Base-by-base conservation (phyloP, 106 monocot genomes). In the Apostasia ramifera region DNA sequence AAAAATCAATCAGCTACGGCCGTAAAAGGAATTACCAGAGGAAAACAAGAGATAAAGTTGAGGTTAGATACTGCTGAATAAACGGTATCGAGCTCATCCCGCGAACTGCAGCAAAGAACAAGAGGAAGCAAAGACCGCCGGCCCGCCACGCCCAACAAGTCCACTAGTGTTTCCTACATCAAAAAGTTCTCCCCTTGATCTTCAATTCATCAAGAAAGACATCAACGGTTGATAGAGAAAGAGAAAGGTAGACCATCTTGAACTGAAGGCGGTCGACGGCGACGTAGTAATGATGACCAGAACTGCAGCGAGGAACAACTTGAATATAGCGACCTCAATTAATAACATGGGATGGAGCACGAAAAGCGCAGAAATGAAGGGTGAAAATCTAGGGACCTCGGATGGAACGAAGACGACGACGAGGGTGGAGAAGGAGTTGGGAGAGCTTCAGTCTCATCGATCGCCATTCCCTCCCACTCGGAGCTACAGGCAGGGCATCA, bases 1-100 rank as follows among this genome's bases (percentile, higher is more conserved):
- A 50, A 50, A 5, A 4, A 50, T 50, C 4, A 50, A 50, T 50
- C 50, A 4, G 8, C 6, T 8, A 5, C 50, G 6, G 4, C 8
- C 8, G 4, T 50, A 50, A 50, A 50, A 50, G 4, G 4, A 41
- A 50, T 55, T 72, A 99, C 98, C 87, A 99, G 77, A 7, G 84
- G 77, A 3, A 83, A 93, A 38, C 87, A 70, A 37, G 98, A 85
- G 70, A 99, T 78, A 72, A 86, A 93, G 49, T 82, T 69, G 50
- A 90, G 89, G 47, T 72, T 82, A 55, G 98, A 85, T 47, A 93
- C 76, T 0, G 81, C 69, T 37, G 93, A 79, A 71, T 85, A 99
- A 62, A 99, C 87, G 40, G 87, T 78, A 54, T 99, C 98, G 13
- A 99, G 87, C 81, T 93, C 93, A 63, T 99, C 98, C 14, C 98